Conservation (phyloP, 2,329 filamentous ascomycete species). For the Rhinocladiella mackenziei region DNA sequence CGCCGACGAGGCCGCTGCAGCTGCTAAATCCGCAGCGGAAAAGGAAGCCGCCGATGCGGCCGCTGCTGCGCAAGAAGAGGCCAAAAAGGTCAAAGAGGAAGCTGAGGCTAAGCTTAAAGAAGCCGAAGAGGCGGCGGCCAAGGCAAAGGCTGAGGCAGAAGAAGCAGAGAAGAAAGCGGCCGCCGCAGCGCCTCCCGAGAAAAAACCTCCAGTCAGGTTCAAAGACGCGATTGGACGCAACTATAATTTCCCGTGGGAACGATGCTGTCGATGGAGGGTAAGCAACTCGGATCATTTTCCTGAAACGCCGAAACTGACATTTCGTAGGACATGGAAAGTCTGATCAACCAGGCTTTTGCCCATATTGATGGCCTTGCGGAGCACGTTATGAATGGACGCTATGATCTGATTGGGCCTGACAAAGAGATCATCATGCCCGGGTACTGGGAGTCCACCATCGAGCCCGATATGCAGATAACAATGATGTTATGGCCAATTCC, state of each 20-base stretch:
- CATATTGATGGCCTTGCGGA: conserved; percentile 73
- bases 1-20: conserved; percentile 38
- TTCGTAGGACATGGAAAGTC: conserved; percentile 72
- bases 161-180: conserved; percentile 34
- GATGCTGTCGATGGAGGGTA: conserved; percentile 82
- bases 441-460: conserved; percentile 75
- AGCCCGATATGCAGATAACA: conserved; percentile 70
- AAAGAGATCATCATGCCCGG: conserved; percentile 77
- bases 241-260: conserved; percentile 83
- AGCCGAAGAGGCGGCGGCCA: conserved; percentile 34
- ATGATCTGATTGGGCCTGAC: conserved; percentile 73
- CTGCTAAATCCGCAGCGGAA: conserved; percentile 38
- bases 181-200: conserved; percentile 46
- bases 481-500: conserved; percentile 66
- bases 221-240: conserved; percentile 89
- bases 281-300: conserved; percentile 34
- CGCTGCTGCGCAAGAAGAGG: conserved; percentile 32
- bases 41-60: conserved; percentile 36
- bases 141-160: conserved; percentile 30
- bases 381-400: conserved; percentile 73
- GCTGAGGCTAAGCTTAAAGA: conserved; percentile 35
- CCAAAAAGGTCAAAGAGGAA: conserved; percentile 34
- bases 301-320: conserved; percentile 6
- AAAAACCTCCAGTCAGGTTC: conserved; percentile 75
- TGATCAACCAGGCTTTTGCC: conserved; percentile 78